Conservation (phyloP, 805 yeast genomes). For the Candida maltosa region DNA sequence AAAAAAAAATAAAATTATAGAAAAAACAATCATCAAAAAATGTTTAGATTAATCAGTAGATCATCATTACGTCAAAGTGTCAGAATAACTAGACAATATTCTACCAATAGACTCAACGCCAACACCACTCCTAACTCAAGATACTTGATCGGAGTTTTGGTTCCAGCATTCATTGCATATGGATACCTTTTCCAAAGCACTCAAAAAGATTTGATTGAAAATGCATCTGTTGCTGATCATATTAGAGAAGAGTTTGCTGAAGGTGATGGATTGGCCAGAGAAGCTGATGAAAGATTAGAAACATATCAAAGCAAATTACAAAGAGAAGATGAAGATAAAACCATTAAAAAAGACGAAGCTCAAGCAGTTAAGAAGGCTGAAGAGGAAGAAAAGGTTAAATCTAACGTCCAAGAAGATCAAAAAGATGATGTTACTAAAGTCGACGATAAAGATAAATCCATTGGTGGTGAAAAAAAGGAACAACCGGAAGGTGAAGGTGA, state of each 20-base stretch:
- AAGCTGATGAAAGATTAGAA: constrained; percentile 3
- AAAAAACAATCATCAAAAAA: constrained; percentile 2
- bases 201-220: not conserved
- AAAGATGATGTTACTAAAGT: constrained; percentile 2
- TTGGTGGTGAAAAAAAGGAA: constrained; percentile 1
- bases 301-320: constrained; percentile 3
- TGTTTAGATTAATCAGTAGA: constrained; percentile 19
- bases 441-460: constrained; percentile 1
- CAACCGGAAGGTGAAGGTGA: constrained; percentile 7
- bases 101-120: not conserved
- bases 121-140: not conserved
- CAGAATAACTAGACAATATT: constrained; percentile 2
- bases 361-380: constrained; percentile 2
- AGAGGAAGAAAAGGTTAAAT: constrained; percentile 2
- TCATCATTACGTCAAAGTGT: constrained; percentile 10
- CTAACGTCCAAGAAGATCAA: constrained; percentile 4
- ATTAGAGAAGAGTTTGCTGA: constrained; percentile 5
- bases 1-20: too few species aligned
- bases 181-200: not conserved
- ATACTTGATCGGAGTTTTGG: constrained; percentile 2
- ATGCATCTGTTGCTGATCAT: constrained; percentile 3
- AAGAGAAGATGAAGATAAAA: constrained; percentile 1
- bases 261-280: constrained; percentile 7
- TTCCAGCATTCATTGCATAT: constrained; percentile 6
- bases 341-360: not conserved